Base-by-base conservation (phyloP, 768 basidiomycete genomes). In the Tricholoma terreum region DNA sequence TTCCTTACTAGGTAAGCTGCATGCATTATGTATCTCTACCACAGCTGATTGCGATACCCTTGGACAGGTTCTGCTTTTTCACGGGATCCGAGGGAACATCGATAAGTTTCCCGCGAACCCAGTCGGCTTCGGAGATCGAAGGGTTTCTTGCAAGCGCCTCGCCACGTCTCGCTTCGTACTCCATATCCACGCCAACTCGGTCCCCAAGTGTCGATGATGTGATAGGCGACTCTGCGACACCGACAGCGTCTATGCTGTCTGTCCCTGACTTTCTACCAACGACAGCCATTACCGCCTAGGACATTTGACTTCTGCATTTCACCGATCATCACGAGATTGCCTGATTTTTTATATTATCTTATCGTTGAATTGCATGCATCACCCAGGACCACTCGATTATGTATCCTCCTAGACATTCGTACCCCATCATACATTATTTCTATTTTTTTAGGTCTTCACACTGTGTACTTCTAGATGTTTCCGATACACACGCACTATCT, bases 41-140 rank as follows among this genome's bases (percentile, higher is more conserved):
- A 21, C 24, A 49, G 43, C 58, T 64, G 27, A 55, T 58, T 50
- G 34, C 52, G 43, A 54, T 66, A 35, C 7, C 6, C 52, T 15
- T 40, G 5, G 19, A 40, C 55, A 92, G 90, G 63, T 91, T 87
- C 70, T 92, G 90, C 74, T 92, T 91, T 72, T 92, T 82, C 71
- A 91, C 90, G 2, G 90, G 90, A 54, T 54, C 52, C 17, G 52
- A 43, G 15, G 40, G 27, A 19, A 19, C 35, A 49, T 15, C 58
- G 31, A 33, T 61, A 27, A 49, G 61, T 33, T 61, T 60, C 14
- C 68, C 74, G 15, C 71, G 75, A 19, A 71, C 77, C n/a, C 74
- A 73, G 22, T 84, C 84, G 14, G 78, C 76, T 2, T 84, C 84
- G 31, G 84, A 80, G 63, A 71, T 87, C 10, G 82, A 83, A 58